phyloP scores from a whole-genome alignment of 164 flowering plant genomes.

The Umbilicus rupestris region DNA sequence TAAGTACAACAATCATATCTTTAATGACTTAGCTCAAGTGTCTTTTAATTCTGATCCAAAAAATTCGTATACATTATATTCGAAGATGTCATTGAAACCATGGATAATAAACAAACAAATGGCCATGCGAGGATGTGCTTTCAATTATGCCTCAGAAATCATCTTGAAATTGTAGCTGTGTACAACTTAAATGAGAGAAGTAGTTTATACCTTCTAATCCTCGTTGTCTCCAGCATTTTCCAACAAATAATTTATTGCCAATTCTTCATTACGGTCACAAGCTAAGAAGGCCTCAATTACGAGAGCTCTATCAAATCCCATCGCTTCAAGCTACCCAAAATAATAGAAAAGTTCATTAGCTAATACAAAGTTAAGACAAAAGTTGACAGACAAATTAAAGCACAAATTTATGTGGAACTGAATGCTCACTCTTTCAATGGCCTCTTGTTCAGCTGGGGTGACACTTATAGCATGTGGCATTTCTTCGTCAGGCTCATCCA shows the following conservation, averaged over 20 bases:
- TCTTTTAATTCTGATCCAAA: not conserved
- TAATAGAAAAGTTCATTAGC: not conserved
- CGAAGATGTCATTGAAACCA: too few species aligned
- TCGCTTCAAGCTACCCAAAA: constrained; percentile 61
- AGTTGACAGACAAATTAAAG: not conserved
- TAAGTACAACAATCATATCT: not conserved
- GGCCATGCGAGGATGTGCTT: not conserved
- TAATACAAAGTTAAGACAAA: not conserved
- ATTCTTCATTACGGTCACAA: constrained; percentile 90
- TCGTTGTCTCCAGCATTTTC: constrained; percentile 89
- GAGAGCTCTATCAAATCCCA: constrained; percentile 91
- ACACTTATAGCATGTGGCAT: constrained; percentile 93
- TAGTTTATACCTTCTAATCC: constrained; percentile 38
- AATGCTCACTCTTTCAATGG: constrained; percentile 61
- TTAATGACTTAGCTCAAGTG: not conserved
- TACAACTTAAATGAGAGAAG: not conserved
- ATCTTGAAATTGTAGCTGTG: not conserved
- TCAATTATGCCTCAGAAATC: not conserved
- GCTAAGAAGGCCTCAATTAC: constrained; percentile 97
- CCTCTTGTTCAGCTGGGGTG: constrained; percentile 87
- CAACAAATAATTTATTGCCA: constrained; percentile 83
- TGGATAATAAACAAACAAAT: not conserved
- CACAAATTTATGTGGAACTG: not conserved
- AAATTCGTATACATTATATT: not conserved
- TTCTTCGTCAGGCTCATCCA: constrained; percentile 77